A percentile compares a stretch with the other conserved stretches of the same genome.
phyloP scores from a whole-genome alignment of 2,329 filamentous ascomycete species.

The Aspergillus uvarum region DNA sequence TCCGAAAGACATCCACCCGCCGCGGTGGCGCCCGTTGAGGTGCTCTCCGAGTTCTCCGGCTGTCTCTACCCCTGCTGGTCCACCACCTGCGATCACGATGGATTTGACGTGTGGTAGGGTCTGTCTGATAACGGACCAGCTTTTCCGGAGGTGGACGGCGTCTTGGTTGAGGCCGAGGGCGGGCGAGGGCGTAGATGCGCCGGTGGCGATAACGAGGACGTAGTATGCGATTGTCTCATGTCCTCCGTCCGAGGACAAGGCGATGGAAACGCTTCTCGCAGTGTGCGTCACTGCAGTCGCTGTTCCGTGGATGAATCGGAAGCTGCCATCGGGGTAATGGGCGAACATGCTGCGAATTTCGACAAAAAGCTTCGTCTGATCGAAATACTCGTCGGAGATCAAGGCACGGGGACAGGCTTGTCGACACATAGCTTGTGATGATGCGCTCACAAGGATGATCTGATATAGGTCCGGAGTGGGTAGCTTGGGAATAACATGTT shows the following conservation, averaged over 20 bases:
- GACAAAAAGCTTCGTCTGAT: constrained; percentile 49
- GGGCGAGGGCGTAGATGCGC: constrained; percentile 48
- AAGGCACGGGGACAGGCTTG: constrained; percentile 50
- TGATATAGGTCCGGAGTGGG: constrained; percentile 39
- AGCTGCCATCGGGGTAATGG: constrained; percentile 39
- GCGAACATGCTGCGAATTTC: constrained; percentile 40
- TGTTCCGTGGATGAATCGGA: constrained; percentile 47
- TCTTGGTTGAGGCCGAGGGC: constrained; percentile 43
- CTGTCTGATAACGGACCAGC: constrained; percentile 44
- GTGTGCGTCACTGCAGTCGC: constrained; percentile 26
- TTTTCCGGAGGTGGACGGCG: constrained; percentile 31
- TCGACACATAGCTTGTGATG: constrained; percentile 43
- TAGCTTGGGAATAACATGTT: constrained; percentile 50
- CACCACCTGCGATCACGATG: constrained; percentile 43
- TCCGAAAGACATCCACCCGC: constrained; percentile 31
- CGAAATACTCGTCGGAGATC: constrained; percentile 47
- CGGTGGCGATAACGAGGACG: constrained; percentile 53
- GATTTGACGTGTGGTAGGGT: constrained; percentile 41
- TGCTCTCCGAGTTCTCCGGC: constrained; percentile 54
- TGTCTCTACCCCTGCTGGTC: constrained; percentile 44
- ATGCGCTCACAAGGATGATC: constrained; percentile 47
- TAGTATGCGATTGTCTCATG: constrained; percentile 36
- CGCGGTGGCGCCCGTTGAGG: constrained; percentile 49
- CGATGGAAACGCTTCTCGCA: constrained; percentile 33
- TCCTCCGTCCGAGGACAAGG: neutral